These are phyloP conservation scores for Ogataea pini DNA, from an alignment of 805 yeast genomes.

Conservation along the genomic window DNA sequence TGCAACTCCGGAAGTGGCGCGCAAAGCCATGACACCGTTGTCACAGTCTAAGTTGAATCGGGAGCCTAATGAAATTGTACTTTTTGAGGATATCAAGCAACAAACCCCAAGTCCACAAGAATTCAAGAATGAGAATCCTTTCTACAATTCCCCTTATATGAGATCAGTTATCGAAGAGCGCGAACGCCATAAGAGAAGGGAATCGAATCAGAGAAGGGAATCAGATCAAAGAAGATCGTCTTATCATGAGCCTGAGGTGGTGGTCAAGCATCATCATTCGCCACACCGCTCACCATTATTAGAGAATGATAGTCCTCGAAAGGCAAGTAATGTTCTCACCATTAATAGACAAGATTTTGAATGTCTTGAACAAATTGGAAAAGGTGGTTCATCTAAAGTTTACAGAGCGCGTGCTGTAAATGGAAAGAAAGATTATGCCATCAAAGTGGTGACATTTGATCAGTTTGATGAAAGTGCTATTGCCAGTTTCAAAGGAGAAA, in stretches of 20 bases:
- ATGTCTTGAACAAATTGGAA: constrained; percentile 75
- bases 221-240: neutral
- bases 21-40: constrained; percentile 25
- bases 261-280: constrained; percentile 2
- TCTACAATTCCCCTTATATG: constrained; percentile 14
- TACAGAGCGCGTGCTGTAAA: constrained; percentile 62
- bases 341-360: constrained; percentile 70
- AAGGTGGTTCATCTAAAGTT: constrained; percentile 92
- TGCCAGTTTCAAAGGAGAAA: constrained; percentile 86
- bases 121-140: neutral
- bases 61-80: constrained; percentile 5
- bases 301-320: constrained; percentile 8
- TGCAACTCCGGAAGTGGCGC: constrained; percentile 31
- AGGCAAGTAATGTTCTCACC: constrained; percentile 19
- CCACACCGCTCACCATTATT: neutral
- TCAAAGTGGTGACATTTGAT: constrained; percentile 78
- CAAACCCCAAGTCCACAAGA: neutral
- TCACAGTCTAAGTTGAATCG: constrained; percentile 21
- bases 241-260: neutral
- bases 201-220: neutral
- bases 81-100: constrained; percentile 9
- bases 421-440: constrained; percentile 65
- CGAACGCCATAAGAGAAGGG: constrained; percentile 9
- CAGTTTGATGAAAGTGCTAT: constrained; percentile 76
- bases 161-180: constrained; percentile 21